Evolutionary conservation across 139 green algal species (phyloP), one percentile per base, ranked within the genome.

Genomic region (Chlamydomonas schloesseri): DNA sequence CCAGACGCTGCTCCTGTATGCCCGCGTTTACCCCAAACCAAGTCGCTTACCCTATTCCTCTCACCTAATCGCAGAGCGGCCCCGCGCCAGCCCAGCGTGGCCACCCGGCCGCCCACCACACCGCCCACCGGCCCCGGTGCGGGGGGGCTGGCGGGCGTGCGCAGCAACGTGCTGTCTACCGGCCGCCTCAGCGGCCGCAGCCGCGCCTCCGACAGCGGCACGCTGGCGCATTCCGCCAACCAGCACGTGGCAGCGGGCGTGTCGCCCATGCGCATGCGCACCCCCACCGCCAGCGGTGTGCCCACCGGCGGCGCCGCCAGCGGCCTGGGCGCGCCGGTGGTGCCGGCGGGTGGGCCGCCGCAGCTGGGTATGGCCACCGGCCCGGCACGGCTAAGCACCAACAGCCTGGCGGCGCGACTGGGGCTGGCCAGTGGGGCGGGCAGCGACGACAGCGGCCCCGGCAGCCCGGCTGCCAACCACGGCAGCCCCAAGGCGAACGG

Each of bases 121-220:
- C 70, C 70, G 33, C 14, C 15, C 47, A 46, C 23, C 73, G 73
- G 29, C 50, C 23, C 26, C 31, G 73, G 50, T 21, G n/a, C 73
- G 46, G 73, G 47, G 50, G 71, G 46, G 28, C 20, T 18, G 50
- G 33, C 36, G 17, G 57, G 57, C 57, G 20, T 26, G 57, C 21
- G 57, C 20, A 26, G 9, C 21, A 64, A 21, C n/a, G 68, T 18
- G 68, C 64, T 74, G 37, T 75, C 64, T n/a, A 29, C 55, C 29
- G 46, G 64, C n/a, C 64, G 64, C 76, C 37, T 60, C 78, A 84
- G 26, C 64, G 14, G n/a, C 46, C 42, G 64, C 37, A 36, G 46
- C 1, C 78, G 78, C 65, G 78, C 24, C 78, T 84, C 78, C 46
- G 78, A 84, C 78, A 84, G 78, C 78, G 78, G 78, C 46, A 33